phyloP scores from a whole-genome alignment of 768 basidiomycete species.

The Asterophora parasitica region DNA sequence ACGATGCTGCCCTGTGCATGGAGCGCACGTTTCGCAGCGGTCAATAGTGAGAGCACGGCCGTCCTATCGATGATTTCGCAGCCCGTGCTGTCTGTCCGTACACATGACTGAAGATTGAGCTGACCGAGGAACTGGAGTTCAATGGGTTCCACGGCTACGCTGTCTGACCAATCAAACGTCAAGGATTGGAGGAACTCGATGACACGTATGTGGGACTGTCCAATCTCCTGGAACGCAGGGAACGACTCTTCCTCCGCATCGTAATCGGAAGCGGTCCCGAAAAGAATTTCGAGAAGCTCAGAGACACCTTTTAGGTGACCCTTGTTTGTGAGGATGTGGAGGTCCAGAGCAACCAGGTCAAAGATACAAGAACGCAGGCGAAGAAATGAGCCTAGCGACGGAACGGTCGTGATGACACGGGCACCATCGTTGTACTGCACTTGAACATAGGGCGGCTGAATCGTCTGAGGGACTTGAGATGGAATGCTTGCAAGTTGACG shows the following conservation, averaged over 20 bases:
- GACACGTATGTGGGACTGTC: constrained; percentile 79
- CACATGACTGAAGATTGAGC: constrained; percentile 66
- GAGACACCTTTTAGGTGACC: constrained; percentile 69
- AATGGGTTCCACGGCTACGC: constrained; percentile 50
- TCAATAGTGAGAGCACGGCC: constrained; percentile 67
- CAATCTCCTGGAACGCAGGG: constrained; percentile 63
- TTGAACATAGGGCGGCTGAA: constrained; percentile 49
- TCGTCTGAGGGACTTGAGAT: constrained; percentile 48
- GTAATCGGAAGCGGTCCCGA: constrained; percentile 56
- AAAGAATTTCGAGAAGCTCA: constrained; percentile 77
- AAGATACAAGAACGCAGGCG: constrained; percentile 81
- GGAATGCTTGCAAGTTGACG: constrained; percentile 80
- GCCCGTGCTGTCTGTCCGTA: constrained; percentile 62
- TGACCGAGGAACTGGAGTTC: constrained; percentile 61
- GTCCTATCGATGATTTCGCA: constrained; percentile 81
- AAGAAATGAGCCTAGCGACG: constrained; percentile 70
- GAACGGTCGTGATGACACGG: constrained; percentile 61
- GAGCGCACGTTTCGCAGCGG: constrained; percentile 51
- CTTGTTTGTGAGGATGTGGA: constrained; percentile 79
- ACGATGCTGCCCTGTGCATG: constrained; percentile 66
- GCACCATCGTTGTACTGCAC: constrained; percentile 70
- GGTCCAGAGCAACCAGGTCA: constrained; percentile 81
- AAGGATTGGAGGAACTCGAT: constrained; percentile 86
- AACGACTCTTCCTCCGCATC: constrained; percentile 48
- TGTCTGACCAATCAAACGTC: constrained; percentile 86